Base-by-base conservation (phyloP, 805 yeast species). In the Saccharomyces kudriavzevii region DNA sequence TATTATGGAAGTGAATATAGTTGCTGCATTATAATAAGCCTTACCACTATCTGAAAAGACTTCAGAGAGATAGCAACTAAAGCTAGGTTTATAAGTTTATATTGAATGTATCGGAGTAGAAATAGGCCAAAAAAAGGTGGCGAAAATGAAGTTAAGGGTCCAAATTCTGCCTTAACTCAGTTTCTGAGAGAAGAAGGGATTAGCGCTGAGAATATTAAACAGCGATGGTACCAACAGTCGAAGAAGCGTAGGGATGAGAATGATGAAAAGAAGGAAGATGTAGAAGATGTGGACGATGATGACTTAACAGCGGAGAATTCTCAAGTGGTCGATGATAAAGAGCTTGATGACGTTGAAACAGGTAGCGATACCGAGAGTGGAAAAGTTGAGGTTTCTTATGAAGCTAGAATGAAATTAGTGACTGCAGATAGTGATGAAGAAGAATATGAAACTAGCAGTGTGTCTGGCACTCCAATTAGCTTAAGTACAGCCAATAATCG, bases 161-260 rank as follows among this genome's bases (percentile, higher is more conserved):
- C 96, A 47, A 89, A 88, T 72, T 85, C 95, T 60, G 97, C 97
- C 0, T 74, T 91, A 59, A 91, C 97, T 0, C 94, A 87, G 69
- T 91, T 91, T 63, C 76, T 91, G 56, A 76, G 90, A 49, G 89
- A 86, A 53, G 96, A 90, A 69, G 97, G 97, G 35, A 91, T 91
- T 70, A 86, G 75, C 63, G 89, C 96, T 0, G 89, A 83, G 54
- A 83, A 81, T 45, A 89, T 89, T 65, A 76, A 90, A 63, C 72
- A 72, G 49, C 65, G 77, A 54, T 77, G 74, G 67, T 55, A 67
- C 55, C 70, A 68, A 50, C 67, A 67, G 13, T 35, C 43, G 24
- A 62, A 59, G 40, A 67, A 68, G 13, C 64, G 63, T 6, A 52
- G 47, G 24, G 49, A 46, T 47, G 48, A 48, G 43, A 45, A 54